Conservation (phyloP, 495 filamentous ascomycete species). For the Tuber melanosporum region DNA sequence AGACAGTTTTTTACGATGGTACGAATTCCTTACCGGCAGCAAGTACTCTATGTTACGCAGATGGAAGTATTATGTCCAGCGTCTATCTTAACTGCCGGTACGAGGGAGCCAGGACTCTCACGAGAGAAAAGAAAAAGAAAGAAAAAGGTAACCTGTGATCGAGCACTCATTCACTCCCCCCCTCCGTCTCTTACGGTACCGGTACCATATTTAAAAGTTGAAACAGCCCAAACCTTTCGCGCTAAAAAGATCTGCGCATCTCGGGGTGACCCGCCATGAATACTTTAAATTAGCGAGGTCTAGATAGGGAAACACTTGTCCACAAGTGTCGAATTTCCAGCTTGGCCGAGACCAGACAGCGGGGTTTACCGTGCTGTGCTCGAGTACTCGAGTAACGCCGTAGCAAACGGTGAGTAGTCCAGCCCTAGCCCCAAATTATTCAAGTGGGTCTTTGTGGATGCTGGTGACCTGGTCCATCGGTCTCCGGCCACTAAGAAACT, state of each 20-base stretch:
- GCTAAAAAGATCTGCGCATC: constrained; percentile 38
- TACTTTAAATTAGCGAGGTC: constrained; percentile 38
- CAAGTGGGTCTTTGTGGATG: background rate
- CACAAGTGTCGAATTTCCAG: background rate
- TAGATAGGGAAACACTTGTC: constrained; percentile 11
- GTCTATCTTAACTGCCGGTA: background rate
- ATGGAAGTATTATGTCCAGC: background rate
- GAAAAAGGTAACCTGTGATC: background rate
- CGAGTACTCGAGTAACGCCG: background rate
- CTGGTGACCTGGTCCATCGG: background rate
- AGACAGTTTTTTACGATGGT: background rate
- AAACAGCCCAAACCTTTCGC: constrained; percentile 7
- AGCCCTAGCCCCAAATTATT: background rate
- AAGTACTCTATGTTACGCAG: background rate
- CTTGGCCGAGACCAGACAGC: background rate
- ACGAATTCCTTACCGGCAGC: background rate
- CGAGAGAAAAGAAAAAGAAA: background rate
- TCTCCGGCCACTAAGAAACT: background rate
- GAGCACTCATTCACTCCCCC: background rate
- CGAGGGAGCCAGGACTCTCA: background rate
- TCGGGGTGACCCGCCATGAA: constrained; percentile 19
- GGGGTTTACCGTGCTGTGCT: background rate
- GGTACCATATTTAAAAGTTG: background rate
- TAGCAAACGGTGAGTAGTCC: background rate
- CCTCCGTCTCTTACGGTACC: background rate